Evolutionary conservation across 257 asterid genomes (phyloP).

Genomic region (Nicotiana sylvestris): DNA sequence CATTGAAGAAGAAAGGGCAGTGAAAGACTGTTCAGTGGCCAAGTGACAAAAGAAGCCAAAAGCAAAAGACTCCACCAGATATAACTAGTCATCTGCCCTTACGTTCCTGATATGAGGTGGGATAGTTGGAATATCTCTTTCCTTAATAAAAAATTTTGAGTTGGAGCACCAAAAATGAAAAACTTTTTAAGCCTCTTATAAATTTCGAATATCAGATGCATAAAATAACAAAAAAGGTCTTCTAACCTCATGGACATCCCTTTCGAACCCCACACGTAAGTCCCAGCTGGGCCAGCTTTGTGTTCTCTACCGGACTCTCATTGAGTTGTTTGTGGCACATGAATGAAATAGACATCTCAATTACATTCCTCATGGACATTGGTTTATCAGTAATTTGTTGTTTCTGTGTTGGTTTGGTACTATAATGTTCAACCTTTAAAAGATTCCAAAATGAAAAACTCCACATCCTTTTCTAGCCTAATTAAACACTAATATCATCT

Average conservation of each 20-base stretch:
- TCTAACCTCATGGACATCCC: constrained; percentile 8
- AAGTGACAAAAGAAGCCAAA: constrained; percentile 15
- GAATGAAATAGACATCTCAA: constrained; percentile 25
- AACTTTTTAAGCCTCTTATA: neutral
- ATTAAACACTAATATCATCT: neutral
- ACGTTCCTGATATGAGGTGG: rapidly evolving
- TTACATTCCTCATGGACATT: constrained; percentile 24
- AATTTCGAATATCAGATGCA: neutral
- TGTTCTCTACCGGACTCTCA: neutral
- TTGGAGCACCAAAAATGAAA: neutral
- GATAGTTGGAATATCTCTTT: neutral
- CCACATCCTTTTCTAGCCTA: neutral
- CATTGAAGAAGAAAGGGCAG: neutral
- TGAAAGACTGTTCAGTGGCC: neutral
- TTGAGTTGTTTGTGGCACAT: constrained; percentile 3
- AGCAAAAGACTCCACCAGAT: constrained; percentile 2
- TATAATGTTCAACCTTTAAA: constrained; percentile 21
- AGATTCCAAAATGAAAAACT: constrained; percentile 13
- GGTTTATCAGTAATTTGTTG: neutral
- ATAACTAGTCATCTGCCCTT: constrained; percentile 13
- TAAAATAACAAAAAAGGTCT: neutral
- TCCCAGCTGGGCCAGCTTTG: neutral
- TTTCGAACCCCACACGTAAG: constrained; percentile 12
- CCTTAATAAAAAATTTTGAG: neutral
- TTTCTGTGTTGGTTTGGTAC: neutral